Percentiles rank a stretch among this genome's conserved stretches.
These are phyloP conservation scores for Candida arabinofermentans DNA, from an alignment of 805 yeast genomes.

Conservation along the genomic window DNA sequence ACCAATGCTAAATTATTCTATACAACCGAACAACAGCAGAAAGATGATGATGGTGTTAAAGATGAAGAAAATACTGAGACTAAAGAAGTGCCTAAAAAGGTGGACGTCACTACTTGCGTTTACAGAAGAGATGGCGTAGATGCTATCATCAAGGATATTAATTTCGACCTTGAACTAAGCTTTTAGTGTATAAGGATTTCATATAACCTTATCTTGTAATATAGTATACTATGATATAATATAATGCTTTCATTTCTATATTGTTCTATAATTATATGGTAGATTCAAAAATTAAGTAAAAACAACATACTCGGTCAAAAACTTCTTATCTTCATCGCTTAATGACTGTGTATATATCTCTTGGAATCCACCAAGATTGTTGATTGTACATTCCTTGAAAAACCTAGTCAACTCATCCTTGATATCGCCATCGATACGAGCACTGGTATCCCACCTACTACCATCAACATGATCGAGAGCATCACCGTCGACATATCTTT, in stretches of 20 bases:
- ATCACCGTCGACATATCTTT: slow-evolving; percentile 50
- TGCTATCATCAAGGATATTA: slow-evolving; percentile 25
- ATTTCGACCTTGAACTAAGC: slow-evolving; percentile 26
- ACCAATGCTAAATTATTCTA: slow-evolving; percentile 86
- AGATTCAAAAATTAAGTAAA: slow-evolving; percentile 15
- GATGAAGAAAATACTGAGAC: slow-evolving; percentile 37
- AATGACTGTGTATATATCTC: slow-evolving; percentile 41
- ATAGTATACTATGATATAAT: too few relatives aligned
- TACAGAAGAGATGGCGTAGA: slow-evolving; percentile 31
- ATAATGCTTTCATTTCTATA: too few relatives aligned
- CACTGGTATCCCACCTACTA: slow-evolving; percentile 26
- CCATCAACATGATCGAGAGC: too few relatives aligned
- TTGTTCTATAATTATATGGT: too few relatives aligned
- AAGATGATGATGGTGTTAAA: slow-evolving; percentile 44
- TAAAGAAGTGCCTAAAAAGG: slow-evolving; percentile 29
- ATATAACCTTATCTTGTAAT: not conserved
- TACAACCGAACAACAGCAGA: slow-evolving; percentile 44
- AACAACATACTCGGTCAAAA: slow-evolving; percentile 41
- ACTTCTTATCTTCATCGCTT: slow-evolving; percentile 49
- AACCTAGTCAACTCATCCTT: slow-evolving; percentile 43
- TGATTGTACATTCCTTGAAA: slow-evolving; percentile 52
- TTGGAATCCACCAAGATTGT: slow-evolving; percentile 49
- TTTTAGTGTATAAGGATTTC: slow-evolving; percentile 2
- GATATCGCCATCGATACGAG: slow-evolving; percentile 27
- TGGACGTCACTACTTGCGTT: slow-evolving; percentile 26